Conservation (phyloP, 768 basidiomycete genomes). For the Suillus alpinus region DNA sequence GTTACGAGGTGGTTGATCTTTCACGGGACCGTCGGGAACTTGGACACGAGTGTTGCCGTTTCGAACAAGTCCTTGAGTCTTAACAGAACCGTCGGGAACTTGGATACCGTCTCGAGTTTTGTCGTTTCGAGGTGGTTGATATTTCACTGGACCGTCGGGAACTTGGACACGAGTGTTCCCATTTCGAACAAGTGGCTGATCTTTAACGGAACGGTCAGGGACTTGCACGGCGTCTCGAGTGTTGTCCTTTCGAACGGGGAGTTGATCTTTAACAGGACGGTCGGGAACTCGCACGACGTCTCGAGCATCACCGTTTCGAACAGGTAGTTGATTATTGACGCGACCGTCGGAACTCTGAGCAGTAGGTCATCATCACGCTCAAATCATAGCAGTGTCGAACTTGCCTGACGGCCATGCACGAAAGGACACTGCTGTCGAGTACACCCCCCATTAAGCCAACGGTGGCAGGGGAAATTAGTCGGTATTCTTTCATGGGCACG, state of each 20-base stretch:
- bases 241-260: background rate
- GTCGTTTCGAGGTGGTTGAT: background rate
- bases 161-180: background rate
- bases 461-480: background rate
- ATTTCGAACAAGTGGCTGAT: background rate
- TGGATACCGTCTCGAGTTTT: background rate
- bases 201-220: background rate
- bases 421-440: background rate
- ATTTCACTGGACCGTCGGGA: background rate
- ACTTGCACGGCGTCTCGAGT: background rate
- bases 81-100: background rate
- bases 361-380: background rate
- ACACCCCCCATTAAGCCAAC: background rate
- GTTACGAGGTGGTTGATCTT: background rate
- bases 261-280: background rate
- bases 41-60: background rate
- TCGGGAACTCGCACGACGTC: background rate
- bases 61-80: background rate
- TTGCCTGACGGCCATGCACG: background rate
- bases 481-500: background rate
- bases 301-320: background rate
- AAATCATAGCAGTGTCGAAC: background rate
- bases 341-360: background rate
- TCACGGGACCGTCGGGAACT: background rate
- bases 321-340: too few relatives aligned